Conservation (phyloP, 257 asterid genomes). For the Cruciata laevipes region DNA sequence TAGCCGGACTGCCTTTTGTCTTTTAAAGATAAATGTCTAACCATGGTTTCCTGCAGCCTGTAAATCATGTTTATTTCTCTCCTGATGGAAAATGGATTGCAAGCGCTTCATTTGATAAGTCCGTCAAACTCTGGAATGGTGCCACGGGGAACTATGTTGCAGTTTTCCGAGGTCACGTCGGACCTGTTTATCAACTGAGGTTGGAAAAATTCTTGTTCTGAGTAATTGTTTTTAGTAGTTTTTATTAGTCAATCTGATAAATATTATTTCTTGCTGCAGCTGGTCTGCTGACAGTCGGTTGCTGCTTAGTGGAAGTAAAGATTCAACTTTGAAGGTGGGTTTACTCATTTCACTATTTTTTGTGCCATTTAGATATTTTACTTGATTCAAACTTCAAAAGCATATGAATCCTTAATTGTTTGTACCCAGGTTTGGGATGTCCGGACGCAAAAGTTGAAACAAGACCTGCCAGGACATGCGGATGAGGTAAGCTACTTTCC, state of each 20-base stretch:
- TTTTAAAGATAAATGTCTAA: background rate
- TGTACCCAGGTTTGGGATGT: constrained; percentile 78
- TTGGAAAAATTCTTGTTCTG: constrained; percentile 20
- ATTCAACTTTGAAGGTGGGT: constrained; percentile 82
- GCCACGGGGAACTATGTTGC: constrained; percentile 79
- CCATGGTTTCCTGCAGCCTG: constrained; percentile 50
- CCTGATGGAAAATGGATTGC: constrained; percentile 85
- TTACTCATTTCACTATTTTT: background rate
- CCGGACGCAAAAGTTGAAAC: constrained; percentile 77
- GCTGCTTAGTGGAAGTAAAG: constrained; percentile 95
- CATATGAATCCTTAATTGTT: background rate
- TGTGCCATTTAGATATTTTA: background rate
- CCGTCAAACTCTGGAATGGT: constrained; percentile 95
- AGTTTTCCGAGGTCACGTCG: constrained; percentile 91
- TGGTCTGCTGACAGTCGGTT: constrained; percentile 99
- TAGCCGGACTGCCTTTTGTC: too few relatives aligned
- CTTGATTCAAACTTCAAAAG: background rate
- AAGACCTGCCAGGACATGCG: constrained; percentile 97
- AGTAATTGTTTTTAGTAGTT: constrained; percentile 4
- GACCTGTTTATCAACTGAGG: constrained; percentile 97
- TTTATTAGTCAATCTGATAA: constrained; percentile 15
- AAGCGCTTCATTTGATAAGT: constrained; percentile 38
- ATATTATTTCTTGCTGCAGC: constrained; percentile 37
- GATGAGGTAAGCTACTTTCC: constrained; percentile 55
- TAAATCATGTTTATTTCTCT: constrained; percentile 92